These are phyloP conservation scores for Aspergillus sp. DNA, from an alignment of 2,329 filamentous ascomycete genomes.

Conservation along the genomic window DNA sequence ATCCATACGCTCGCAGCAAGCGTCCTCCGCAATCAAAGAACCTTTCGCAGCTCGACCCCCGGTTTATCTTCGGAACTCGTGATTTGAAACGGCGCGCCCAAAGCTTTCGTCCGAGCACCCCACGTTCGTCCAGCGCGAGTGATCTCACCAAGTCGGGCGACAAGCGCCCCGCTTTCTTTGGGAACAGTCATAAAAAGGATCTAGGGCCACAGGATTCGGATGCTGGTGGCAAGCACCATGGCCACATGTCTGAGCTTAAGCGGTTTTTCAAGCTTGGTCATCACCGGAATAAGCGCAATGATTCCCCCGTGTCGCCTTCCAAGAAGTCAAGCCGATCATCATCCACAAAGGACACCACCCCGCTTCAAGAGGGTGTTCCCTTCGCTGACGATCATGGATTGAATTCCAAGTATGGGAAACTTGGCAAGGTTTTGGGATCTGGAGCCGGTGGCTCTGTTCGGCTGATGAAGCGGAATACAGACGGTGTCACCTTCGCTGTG, in stretches of 20 bases:
- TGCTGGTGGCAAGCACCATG: slow-evolving; percentile 45
- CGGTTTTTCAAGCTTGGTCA: slow-evolving; percentile 80
- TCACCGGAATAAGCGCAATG: slow-evolving; percentile 55
- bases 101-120: slow-evolving; percentile 33
- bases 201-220: slow-evolving; percentile 41
- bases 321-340: slow-evolving; percentile 49
- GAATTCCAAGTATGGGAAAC: slow-evolving; percentile 86
- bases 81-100: slow-evolving; percentile 59
- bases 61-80: slow-evolving; percentile 74
- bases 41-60: slow-evolving; percentile 61
- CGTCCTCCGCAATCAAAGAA: slow-evolving; percentile 62
- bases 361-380: slow-evolving; percentile 57
- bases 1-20: slow-evolving; percentile 78
- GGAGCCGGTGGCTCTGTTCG: slow-evolving; percentile 91
- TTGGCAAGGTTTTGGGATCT: slow-evolving; percentile 86
- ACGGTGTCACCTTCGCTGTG: slow-evolving; percentile 89
- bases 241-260: slow-evolving; percentile 90
- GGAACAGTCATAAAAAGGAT: slow-evolving; percentile 42
- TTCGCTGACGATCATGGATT: slow-evolving; percentile 93
- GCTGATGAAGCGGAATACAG: slow-evolving; percentile 85
- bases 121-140: slow-evolving; percentile 39
- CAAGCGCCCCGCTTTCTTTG: slow-evolving; percentile 49
- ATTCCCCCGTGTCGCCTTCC: slow-evolving; percentile 55
- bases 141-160: slow-evolving; percentile 36
- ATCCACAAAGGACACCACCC: slow-evolving; percentile 41